phyloP scores from a whole-genome alignment of 1,284 basidiomycete genomes.

The Cryptococcus hybrid region DNA sequence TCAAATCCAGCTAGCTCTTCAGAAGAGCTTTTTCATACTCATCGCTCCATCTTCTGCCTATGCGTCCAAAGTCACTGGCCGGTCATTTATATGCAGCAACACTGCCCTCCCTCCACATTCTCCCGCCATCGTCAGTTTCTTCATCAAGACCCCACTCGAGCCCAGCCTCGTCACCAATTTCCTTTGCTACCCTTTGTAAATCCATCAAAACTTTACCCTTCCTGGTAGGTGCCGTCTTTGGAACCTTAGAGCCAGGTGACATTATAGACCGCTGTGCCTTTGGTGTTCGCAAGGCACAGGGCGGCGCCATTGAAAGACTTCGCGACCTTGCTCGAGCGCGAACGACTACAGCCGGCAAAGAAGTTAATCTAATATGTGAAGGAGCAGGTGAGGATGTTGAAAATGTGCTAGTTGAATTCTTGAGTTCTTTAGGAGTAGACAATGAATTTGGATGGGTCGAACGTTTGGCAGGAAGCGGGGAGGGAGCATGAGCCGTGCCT shows the following conservation, averaged over 20 bases:
- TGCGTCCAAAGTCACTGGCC: too few species aligned
- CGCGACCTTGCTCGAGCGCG: conserved; percentile 4
- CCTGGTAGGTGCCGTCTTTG: conserved; percentile 6
- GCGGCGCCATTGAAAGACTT: not conserved
- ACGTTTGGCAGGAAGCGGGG: conserved; percentile 17
- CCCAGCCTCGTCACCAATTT: conserved; percentile 25
- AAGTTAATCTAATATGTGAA: conserved; percentile 5
- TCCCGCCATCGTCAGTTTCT: conserved; percentile 30
- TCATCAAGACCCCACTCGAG: conserved; percentile 42
- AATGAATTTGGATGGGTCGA: not conserved
- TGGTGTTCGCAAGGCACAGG: not conserved
- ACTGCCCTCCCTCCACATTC: conserved; percentile 34
- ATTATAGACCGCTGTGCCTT: not conserved
- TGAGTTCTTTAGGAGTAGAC: not conserved
- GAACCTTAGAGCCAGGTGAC: not conserved
- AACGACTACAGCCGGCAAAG: conserved; percentile 1
- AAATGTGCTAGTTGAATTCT: not conserved
- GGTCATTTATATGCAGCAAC: conserved; percentile 9
- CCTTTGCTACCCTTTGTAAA: conserved; percentile 15
- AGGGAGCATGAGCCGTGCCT: too few species aligned
- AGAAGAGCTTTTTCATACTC: too few species aligned
- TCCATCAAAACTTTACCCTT: conserved; percentile 16
- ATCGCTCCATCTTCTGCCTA: too few species aligned
- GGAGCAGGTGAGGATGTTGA: not conserved
- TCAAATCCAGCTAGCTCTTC: too few species aligned